A percentile compares a stretch with the other conserved stretches of the same genome.
Conservation (phyloP, 177 flowering plant species). For the Vitis hybrid region DNA sequence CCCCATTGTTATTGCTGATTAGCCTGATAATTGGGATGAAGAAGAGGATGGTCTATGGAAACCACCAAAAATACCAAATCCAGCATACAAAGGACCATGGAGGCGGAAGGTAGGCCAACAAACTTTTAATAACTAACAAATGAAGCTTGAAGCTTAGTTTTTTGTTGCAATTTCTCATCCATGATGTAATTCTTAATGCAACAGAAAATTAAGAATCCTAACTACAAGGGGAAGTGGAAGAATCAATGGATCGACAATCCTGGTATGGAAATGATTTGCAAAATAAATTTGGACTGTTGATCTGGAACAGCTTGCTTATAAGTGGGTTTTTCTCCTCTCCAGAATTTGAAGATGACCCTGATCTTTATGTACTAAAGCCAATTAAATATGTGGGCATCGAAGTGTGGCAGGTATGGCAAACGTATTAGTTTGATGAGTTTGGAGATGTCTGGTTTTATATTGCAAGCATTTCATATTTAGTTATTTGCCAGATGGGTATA, state of each 20-base stretch:
- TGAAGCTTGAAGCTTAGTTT: not conserved
- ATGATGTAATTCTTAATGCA: not conserved
- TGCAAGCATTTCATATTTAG: not conserved
- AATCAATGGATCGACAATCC: constrained; percentile 86
- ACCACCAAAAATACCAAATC: constrained; percentile 75
- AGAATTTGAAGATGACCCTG: constrained; percentile 85
- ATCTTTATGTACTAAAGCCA: constrained; percentile 72
- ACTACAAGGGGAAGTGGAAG: constrained; percentile 85
- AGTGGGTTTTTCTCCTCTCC: constrained; percentile 14
- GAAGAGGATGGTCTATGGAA: constrained; percentile 91
- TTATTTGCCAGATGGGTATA: not conserved
- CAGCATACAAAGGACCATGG: constrained; percentile 92
- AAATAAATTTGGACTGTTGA: not conserved
- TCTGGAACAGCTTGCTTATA: not conserved
- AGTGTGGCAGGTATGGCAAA: constrained; percentile 65
- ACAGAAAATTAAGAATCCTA: constrained; percentile 83
- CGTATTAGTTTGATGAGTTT: not conserved
- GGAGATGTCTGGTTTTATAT: not conserved
- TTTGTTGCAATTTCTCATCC: not conserved
- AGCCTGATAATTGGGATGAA: constrained; percentile 92
- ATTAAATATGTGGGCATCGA: constrained; percentile 69
- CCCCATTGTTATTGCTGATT: not conserved
- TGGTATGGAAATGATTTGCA: constrained; percentile 34
- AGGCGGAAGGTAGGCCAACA: constrained; percentile 57
- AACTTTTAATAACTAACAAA: constrained; percentile 4